Conservation (phyloP, 176 grass and related monocot species). For the Triticum dicoccoides region DNA sequence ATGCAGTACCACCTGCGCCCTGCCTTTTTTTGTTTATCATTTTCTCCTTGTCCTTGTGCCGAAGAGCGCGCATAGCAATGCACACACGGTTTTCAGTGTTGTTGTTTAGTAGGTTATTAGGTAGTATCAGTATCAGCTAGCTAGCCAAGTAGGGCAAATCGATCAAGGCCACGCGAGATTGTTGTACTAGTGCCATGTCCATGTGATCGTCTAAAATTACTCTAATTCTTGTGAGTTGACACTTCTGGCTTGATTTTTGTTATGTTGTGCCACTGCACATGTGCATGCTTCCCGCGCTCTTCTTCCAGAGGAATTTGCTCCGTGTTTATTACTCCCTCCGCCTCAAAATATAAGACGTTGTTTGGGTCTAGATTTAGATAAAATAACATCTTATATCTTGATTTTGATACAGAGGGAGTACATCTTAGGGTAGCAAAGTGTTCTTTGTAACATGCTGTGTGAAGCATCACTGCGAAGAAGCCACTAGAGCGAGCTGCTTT, state of each 20-base stretch:
- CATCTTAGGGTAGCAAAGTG: background rate
- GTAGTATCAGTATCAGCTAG: background rate
- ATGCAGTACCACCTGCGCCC: background rate
- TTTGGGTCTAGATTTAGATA: too few relatives aligned
- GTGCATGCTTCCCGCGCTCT: background rate
- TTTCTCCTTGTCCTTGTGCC: slow-evolving; percentile 17
- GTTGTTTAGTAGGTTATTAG: slow-evolving; percentile 32
- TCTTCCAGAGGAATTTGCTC: background rate
- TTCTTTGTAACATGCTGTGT: background rate
- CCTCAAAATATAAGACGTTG: too few relatives aligned
- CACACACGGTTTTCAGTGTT: slow-evolving; percentile 6
- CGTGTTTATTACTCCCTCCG: background rate
- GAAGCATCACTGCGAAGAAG: background rate
- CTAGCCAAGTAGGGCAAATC: background rate
- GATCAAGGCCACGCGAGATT: background rate
- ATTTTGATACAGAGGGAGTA: too few relatives aligned
- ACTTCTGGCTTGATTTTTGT: background rate
- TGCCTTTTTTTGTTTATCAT: background rate
- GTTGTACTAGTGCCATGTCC: background rate
- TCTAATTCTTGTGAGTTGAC: background rate
- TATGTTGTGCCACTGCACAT: background rate
- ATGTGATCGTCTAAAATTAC: background rate
- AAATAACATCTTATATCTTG: too few relatives aligned
- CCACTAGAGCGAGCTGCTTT: background rate
- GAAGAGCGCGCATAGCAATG: slow-evolving; percentile 1